Evolutionary conservation across 495 filamentous ascomycete genomes (phyloP).

Genomic region (Pyronema domesticum): DNA sequence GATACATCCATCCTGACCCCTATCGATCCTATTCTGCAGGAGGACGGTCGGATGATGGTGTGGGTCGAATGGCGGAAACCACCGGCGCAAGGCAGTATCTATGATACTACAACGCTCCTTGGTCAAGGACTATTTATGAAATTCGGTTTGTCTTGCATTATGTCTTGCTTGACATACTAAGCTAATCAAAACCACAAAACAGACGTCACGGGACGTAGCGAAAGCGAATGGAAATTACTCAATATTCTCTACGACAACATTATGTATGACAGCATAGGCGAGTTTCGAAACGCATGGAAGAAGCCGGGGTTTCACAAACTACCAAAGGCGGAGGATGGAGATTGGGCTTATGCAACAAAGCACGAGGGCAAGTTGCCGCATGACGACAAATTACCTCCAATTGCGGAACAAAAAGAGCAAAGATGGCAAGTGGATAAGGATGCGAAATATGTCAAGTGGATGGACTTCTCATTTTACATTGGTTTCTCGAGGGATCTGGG

Average conservation of each 20-base stretch:
- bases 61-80: too few relatives aligned
- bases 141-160: too few relatives aligned
- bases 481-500: slow-evolving; percentile 30
- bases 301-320: slow-evolving; percentile 30
- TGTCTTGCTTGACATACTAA: too few relatives aligned
- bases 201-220: slow-evolving; percentile 33
- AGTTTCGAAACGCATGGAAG: slow-evolving; percentile 30
- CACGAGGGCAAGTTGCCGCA: slow-evolving; percentile 25
- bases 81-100: too few relatives aligned
- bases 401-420: slow-evolving; percentile 23
- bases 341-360: slow-evolving; percentile 28
- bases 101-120: too few relatives aligned
- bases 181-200: too few relatives aligned
- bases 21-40: too few relatives aligned
- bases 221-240: slow-evolving; percentile 30
- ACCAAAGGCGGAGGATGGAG: slow-evolving; percentile 29
- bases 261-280: slow-evolving; percentile 29
- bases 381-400: slow-evolving; percentile 27
- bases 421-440: slow-evolving; percentile 29
- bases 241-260: slow-evolving; percentile 35
- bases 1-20: too few relatives aligned
- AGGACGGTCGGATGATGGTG: too few relatives aligned
- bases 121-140: too few relatives aligned
- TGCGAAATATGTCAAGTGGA: slow-evolving; percentile 35
- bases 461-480: slow-evolving; percentile 37